Base-by-base conservation (phyloP, 2,329 filamentous ascomycete genomes). In the Talaromyces sp. region DNA sequence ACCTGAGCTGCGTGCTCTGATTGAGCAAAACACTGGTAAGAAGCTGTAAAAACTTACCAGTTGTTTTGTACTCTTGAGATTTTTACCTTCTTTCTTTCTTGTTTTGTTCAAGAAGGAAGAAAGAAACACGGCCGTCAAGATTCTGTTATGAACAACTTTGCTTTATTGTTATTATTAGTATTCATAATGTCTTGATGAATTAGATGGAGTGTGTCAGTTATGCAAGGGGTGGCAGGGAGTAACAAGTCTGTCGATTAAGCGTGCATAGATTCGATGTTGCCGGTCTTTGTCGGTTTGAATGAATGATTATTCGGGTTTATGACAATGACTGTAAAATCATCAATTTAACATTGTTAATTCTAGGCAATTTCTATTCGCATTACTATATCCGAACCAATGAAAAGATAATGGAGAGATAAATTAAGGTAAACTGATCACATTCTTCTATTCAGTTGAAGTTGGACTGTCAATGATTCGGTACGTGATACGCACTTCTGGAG, bases 1-100 rank as follows among this genome's bases (percentile, higher is more conserved):
- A 4, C 71, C 75, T 22, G 82, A 85, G 62, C 67, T 87, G 63
- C 82, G 81, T 73, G 75, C 74, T 68, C 78, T 79, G 62, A 77
- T 86, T 59, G 79, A 82, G 70, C 70, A 77, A 63, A 81, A 76
- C 28, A 54, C 60, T 17, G 39, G 51, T 39, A 57, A 57, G 44
- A 59, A 56, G 42, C 9, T 32, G 13, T 47, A 47, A 47, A 7
- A 39, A 8, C 15, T 5, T 19, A 13, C 42, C 42, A 47, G 9
- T 47, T 47, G 44, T 22, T 4, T 25, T 7, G 22, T 25, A 25
- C 11, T 9, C 4, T 25, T 8, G 22, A 25, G 44, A 1, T 47
- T 47, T 47, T 25, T 8, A 9, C 39, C 15, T 47, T 47, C 42
- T 44, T 19, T 22, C 19, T 47, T 25, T 19, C 19, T 22, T 22